Evolutionary conservation across 148 eudicot species (phyloP).

Genomic region (Amaranthus palmeri): DNA sequence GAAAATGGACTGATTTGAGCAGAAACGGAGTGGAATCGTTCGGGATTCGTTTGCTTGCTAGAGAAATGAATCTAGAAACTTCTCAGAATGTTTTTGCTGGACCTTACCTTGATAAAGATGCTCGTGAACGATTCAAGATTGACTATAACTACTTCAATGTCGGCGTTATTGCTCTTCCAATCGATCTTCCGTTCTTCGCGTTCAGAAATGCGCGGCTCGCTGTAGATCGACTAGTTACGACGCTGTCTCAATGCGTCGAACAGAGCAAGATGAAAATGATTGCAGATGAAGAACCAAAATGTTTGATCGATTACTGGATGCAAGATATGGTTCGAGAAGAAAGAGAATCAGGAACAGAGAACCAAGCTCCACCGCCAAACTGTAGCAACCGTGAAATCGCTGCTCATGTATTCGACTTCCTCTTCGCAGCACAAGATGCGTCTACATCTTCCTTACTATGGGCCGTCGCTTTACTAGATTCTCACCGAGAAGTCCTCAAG

Average conservation of each 20-base stretch:
- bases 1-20: neutral
- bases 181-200: constrained; percentile 74
- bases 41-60: constrained; percentile 41
- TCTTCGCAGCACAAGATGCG: constrained; percentile 85
- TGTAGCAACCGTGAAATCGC: constrained; percentile 39
- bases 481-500: constrained; percentile 53
- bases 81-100: constrained; percentile 84
- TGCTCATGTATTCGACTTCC: constrained; percentile 64
- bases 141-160: constrained; percentile 69
- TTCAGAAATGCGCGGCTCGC: constrained; percentile 64
- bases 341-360: constrained; percentile 14
- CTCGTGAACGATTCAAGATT: constrained; percentile 36
- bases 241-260: constrained; percentile 45
- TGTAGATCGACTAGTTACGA: constrained; percentile 46
- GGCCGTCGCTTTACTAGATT: constrained; percentile 67
- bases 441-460: constrained; percentile 77
- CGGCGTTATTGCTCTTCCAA: constrained; percentile 66
- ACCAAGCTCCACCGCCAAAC: constrained; percentile 27
- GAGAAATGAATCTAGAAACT: constrained; percentile 83
- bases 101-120: constrained; percentile 38
- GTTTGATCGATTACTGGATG: constrained; percentile 83
- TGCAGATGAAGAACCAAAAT: constrained; percentile 42
- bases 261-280: constrained; percentile 45
- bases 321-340: constrained; percentile 48
- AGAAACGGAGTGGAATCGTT: constrained; percentile 20